phyloP scores from a whole-genome alignment of 768 basidiomycete species.

The Termitomyces eurrhizus region DNA sequence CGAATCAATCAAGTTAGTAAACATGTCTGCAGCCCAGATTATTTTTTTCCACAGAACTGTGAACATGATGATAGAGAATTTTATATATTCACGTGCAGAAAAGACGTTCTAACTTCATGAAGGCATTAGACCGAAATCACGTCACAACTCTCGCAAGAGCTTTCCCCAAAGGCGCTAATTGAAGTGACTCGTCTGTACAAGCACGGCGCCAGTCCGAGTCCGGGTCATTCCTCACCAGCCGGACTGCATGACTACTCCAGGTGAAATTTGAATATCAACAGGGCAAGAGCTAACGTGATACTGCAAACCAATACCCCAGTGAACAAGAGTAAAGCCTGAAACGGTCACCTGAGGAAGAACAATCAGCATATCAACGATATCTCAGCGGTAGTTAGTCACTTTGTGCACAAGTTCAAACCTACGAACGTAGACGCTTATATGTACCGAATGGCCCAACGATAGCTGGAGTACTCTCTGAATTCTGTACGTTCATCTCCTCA shows the following conservation, averaged over 20 bases:
- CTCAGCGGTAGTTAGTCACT: neutral
- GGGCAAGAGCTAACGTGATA: neutral
- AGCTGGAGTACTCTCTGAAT: slow-evolving; percentile 6
- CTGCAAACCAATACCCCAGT: neutral
- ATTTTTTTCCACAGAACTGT: neutral
- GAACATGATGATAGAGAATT: neutral
- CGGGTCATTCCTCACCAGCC: neutral
- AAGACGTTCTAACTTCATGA: neutral
- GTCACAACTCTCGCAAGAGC: neutral
- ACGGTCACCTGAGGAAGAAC: neutral
- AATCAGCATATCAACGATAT: neutral
- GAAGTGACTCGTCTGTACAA: neutral
- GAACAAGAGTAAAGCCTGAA: neutral
- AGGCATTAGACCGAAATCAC: neutral
- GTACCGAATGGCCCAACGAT: slow-evolving; percentile 41
- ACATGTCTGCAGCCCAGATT: neutral
- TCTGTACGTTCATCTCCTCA: slow-evolving; percentile 21
- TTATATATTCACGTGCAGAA: neutral
- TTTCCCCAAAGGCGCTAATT: neutral
- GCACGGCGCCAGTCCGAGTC: neutral
- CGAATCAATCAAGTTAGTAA: neutral
- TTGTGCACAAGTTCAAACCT: slow-evolving; percentile 15
- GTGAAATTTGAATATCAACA: neutral
- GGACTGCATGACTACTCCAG: neutral
- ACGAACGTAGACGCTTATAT: slow-evolving; percentile 31